Evolutionary conservation across 352 stramenopile species (phyloP).

Genomic region (Peronospora belbahrii): DNA sequence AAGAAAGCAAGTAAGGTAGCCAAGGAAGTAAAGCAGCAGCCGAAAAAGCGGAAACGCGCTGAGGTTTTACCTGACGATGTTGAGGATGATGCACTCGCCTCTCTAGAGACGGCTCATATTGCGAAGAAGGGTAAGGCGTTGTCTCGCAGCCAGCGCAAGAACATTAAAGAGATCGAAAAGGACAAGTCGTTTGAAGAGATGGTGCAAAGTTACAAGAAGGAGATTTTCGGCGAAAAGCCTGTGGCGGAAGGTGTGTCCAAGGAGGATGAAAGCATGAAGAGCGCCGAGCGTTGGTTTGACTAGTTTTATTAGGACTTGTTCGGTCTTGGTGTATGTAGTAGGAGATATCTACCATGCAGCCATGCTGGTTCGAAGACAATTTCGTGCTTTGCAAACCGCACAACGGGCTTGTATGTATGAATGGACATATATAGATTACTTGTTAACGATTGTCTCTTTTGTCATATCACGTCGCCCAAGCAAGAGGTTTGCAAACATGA

Average conservation of each 20-base stretch:
- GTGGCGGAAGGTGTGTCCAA: constrained; percentile 1
- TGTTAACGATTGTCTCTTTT: constrained; percentile 1
- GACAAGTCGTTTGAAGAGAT: constrained; percentile 74
- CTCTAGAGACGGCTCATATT: constrained; percentile 12
- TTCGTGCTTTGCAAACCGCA: no score
- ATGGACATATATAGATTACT: constrained; percentile 12
- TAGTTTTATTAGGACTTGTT: no score
- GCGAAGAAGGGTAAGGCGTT: constrained; percentile 31
- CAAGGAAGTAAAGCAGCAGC: constrained; percentile 30
- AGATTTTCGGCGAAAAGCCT: constrained; percentile 62
- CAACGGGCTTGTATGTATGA: constrained; percentile 11
- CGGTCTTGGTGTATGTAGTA: no score
- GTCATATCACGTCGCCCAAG: background rate
- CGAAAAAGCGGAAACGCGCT: constrained; percentile 39
- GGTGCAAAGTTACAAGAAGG: constrained; percentile 77
- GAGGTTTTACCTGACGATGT: constrained; percentile 11
- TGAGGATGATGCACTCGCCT: constrained; percentile 20
- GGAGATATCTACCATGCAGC: no score
- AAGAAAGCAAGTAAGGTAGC: constrained; percentile 29
- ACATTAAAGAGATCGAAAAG: constrained; percentile 36
- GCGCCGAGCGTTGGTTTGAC: constrained; percentile 62
- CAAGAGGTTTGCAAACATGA: no score
- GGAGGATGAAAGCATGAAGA: constrained; percentile 12
- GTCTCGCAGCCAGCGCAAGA: constrained; percentile 70
- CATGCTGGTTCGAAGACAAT: no score